Conservation (phyloP, 108 stramenopile genomes). For the Aureococcus anophagefferens region DNA sequence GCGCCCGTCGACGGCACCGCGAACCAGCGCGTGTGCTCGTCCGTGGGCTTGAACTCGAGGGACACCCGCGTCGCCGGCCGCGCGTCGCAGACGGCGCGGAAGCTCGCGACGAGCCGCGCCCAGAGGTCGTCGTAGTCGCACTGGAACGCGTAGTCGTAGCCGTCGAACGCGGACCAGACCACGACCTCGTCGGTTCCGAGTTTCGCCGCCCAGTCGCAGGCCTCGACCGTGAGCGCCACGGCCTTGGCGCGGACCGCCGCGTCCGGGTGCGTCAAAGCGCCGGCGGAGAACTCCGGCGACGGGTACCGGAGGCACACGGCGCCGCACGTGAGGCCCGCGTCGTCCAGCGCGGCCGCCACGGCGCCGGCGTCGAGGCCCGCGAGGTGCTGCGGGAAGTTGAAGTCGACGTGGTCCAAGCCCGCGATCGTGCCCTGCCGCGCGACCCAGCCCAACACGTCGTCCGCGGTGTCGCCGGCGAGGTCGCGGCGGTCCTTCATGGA, state of each 20-base stretch:
- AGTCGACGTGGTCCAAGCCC: constrained; percentile 68
- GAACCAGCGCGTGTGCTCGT: constrained; percentile 75
- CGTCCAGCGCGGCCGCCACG: constrained; percentile 47
- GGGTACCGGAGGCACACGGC: constrained; percentile 75
- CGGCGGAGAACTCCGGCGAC: constrained; percentile 50
- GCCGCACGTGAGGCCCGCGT: constrained; percentile 54
- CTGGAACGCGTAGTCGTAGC: constrained; percentile 75
- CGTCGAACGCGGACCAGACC: constrained; percentile 73
- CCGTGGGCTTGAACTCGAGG: constrained; percentile 74
- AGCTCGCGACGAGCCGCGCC: constrained; percentile 59
- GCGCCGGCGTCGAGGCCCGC: constrained; percentile 36
- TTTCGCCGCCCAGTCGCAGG: constrained; percentile 47
- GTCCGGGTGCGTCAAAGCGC: constrained; percentile 71
- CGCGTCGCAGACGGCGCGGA: constrained; percentile 19
- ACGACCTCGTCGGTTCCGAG: constrained; percentile 59
- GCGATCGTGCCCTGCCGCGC: constrained; percentile 50
- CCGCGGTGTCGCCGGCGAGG: constrained; percentile 23
- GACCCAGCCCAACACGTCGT: constrained; percentile 49
- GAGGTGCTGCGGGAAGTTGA: constrained; percentile 80
- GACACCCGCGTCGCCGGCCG: background rate
- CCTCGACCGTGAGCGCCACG: constrained; percentile 59
- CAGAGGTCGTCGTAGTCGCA: constrained; percentile 64
- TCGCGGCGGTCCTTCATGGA: constrained; percentile 73
- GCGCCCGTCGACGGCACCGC: constrained; percentile 73
- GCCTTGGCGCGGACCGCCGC: constrained; percentile 47